phyloP scores from a whole-genome alignment of 495 filamentous ascomycete genomes.

The Penicillium turbatum region DNA sequence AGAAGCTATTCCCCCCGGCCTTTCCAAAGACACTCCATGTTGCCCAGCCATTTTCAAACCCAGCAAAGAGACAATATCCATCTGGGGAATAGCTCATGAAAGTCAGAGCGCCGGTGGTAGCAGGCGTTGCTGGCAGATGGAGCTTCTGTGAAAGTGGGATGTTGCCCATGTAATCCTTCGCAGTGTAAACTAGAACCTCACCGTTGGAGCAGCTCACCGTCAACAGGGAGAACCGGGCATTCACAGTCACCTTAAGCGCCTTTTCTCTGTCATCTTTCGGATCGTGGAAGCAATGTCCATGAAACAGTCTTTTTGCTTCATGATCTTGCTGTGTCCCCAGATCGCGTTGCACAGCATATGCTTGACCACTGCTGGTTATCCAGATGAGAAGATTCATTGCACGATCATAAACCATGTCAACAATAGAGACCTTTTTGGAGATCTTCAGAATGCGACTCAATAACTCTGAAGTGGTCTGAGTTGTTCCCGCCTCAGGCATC shows the following conservation, averaged over 20 bases:
- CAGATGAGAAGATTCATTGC: constrained; percentile 96
- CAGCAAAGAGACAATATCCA: constrained; percentile 93
- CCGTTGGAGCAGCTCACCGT: constrained; percentile 83
- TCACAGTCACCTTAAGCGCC: constrained; percentile 75
- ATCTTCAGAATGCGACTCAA: constrained; percentile 83
- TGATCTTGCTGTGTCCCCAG: constrained; percentile 26
- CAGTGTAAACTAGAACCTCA: constrained; percentile 78
- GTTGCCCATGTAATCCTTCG: constrained; percentile 87
- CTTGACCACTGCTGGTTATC: constrained; percentile 85
- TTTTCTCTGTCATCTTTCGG: constrained; percentile 55
- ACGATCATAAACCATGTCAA: constrained; percentile 90
- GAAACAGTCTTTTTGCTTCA: constrained; percentile 65
- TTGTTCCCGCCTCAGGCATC: constrained; percentile 74
- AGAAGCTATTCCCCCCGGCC: constrained; percentile 74
- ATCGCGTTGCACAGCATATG: constrained; percentile 86
- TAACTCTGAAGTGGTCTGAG: constrained; percentile 87
- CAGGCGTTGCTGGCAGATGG: constrained; percentile 55
- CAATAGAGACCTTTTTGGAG: constrained; percentile 66
- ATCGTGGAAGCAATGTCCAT: constrained; percentile 84
- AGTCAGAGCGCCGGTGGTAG: constrained; percentile 63
- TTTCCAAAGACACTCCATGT: constrained; percentile 98
- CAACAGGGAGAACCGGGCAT: constrained; percentile 89
- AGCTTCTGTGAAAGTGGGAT: constrained; percentile 86
- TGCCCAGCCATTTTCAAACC: constrained; percentile 89
- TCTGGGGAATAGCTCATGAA: constrained; percentile 88